These are phyloP conservation scores for Sporothrix humicola DNA, from an alignment of 2,329 filamentous ascomycete genomes.

Conservation along the genomic window DNA sequence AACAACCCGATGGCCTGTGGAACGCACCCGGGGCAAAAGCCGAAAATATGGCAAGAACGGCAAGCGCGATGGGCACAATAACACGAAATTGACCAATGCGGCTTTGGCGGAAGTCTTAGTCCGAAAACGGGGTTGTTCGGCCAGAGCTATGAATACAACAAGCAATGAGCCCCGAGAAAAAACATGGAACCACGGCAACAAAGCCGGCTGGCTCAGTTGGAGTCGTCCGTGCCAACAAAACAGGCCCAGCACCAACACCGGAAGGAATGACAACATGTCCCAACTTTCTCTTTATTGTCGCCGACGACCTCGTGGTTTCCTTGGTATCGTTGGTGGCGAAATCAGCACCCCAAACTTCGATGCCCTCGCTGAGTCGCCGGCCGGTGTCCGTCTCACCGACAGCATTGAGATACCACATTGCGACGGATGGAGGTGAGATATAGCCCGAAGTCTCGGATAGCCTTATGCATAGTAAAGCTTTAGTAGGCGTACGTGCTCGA, in stretches of 20 bases:
- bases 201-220: too few relatives aligned
- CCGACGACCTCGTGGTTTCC: neutral
- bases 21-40: too few relatives aligned
- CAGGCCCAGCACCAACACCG: neutral
- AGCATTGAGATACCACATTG: constrained; percentile 48
- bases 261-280: neutral
- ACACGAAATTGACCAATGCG: too few relatives aligned
- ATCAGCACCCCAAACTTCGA: neutral
- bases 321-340: neutral
- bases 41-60: too few relatives aligned
- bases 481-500: constrained; percentile 11
- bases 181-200: too few relatives aligned
- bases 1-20: too few relatives aligned
- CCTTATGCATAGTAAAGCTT: constrained; percentile 37
- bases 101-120: too few relatives aligned
- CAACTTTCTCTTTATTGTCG: constrained; percentile 6
- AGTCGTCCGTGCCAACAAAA: neutral
- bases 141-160: too few relatives aligned
- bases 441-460: constrained; percentile 44
- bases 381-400: neutral
- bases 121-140: too few relatives aligned
- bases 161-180: too few relatives aligned
- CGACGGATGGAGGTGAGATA: constrained; percentile 52
- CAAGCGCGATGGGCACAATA: too few relatives aligned
- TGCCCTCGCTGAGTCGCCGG: neutral